Base-by-base conservation (phyloP, 2,329 filamentous ascomycete genomes). In the Fusarium liriodendri region DNA sequence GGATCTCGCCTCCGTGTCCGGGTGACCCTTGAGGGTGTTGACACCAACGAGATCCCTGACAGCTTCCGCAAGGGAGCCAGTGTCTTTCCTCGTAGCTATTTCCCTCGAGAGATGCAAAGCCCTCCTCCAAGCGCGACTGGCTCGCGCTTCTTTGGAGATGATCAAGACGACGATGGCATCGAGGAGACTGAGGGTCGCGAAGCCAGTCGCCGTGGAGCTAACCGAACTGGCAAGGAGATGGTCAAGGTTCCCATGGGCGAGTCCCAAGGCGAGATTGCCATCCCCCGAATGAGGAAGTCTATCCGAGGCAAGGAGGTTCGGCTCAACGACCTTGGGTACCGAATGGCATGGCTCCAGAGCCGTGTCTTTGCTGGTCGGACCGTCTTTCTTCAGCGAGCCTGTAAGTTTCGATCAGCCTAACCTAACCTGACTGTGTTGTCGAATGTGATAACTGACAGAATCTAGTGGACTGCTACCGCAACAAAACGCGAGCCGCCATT, bases 331-430 rank as follows among this genome's bases (percentile, higher is more conserved):
- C 85, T 98, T 54, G 96, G 95, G 3, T 97, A 97, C 82, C 91
- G 96, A 55, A 97, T 99, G 94, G 95, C 94, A 58, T 99, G 97
- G 96, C 92, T 95, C 64, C 96, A 98, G 85, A 97, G 95, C 81
- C 89, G 96, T 79, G 94, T 96, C 13, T 98, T 98, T 85, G 92
- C 95, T 1, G 94, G 93, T 14, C 89, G 95, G 76, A 95, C 93
- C 45, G 87, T 98, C 57, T 98, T 98, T 82, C 86, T 98, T 78
- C 96, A 98, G 83, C 92, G 95, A 87, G 95, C 95, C 77, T 86
- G 95, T 98, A 86, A 91, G 95, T 93, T 25, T 20, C 14, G 35
- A 40, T 29, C 37, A 9, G 14, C 22, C 9, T 35, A 5, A 40
- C n/a, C 37, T 11, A 5, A 45, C 16, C 29, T 16, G 22, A 38